A percentile compares a stretch with the other conserved stretches of the same genome.
Conservation (phyloP, 345 rosid species). For the Mallotus nudiflorus region DNA sequence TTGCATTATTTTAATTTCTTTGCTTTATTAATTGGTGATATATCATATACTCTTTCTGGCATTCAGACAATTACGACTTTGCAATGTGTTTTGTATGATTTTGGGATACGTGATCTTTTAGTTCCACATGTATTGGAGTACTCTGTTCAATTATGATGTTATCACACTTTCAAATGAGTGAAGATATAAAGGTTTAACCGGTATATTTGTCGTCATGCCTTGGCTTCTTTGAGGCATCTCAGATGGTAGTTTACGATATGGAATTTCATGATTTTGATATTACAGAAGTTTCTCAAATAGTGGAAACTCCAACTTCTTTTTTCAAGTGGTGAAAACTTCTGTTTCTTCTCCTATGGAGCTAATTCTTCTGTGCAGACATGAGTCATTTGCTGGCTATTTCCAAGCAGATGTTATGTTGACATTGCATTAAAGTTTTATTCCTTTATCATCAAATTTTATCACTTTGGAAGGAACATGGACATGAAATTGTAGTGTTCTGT, state of each 20-base stretch:
- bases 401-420: constrained; percentile 2
- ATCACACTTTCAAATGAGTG: neutral
- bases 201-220: neutral
- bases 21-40: too few relatives aligned
- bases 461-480: neutral
- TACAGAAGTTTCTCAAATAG: neutral
- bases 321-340: too few relatives aligned
- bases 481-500: neutral
- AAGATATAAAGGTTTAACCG: neutral
- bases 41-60: neutral
- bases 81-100: neutral
- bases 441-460: neutral
- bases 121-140: neutral
- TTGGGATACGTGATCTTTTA: neutral
- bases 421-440: neutral
- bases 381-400: neutral
- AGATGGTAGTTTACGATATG: neutral
- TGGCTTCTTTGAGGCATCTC: neutral
- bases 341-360: neutral
- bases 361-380: neutral
- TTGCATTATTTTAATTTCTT: neutral
- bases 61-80: neutral
- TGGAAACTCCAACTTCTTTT: too few relatives aligned
- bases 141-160: neutral
- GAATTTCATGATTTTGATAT: neutral